Base-by-base conservation (phyloP, 768 basidiomycete species). In the Daedaleopsis sinensis region DNA sequence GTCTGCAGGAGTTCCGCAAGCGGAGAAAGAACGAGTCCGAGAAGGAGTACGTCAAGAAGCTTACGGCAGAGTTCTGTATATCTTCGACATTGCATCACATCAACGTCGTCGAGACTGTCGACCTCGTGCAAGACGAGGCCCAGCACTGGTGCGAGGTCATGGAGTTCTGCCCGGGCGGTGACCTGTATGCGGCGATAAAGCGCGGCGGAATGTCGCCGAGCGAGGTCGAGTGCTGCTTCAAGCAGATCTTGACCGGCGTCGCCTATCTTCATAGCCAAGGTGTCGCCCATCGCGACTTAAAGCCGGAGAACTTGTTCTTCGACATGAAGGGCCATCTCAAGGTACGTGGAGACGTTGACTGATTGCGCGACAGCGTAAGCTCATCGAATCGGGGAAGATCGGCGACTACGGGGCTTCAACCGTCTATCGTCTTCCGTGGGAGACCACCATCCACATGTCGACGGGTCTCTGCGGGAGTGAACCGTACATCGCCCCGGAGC, bases 11-110 rank as follows among this genome's bases (percentile, higher is more conserved):
- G 78, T 99, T 99, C 82, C 90, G 96, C 55, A 98, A 97, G 75
- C 87, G 96, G 64, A 86, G 96, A 68, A 96, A 96, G 85, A 97
- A 96, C 71, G 96, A 99, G 79, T 88, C 95, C 6, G 96, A 99
- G 77, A 97, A 97, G 75, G 96, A 99, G 79, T 99, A 99, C 70
- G 89, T 99, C 79, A 99, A 99, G 87, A 99, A 99, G 76, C 90
- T 99, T 68, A 99, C 96, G 7, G 94, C 96, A 24, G 96, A 98
- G 74, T 98, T 98, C 77, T 98, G 96, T 77, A 98, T 98, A 64
- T 96, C 94, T 47, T 97, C 96, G 39, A 97, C 96, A 1, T 76
- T 98, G 32, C 93, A 94, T 72, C 95, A 96, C 72, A 79, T 87
- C 70, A 98, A 98, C 73, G 85, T 98, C 69, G 96, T 98, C 71